A percentile compares a stretch with the other conserved stretches of the same genome.
These are phyloP conservation scores for Thinopyrum obtusiflorum DNA, from an alignment of 202 grass and related monocot species.

Conservation along the genomic window DNA sequence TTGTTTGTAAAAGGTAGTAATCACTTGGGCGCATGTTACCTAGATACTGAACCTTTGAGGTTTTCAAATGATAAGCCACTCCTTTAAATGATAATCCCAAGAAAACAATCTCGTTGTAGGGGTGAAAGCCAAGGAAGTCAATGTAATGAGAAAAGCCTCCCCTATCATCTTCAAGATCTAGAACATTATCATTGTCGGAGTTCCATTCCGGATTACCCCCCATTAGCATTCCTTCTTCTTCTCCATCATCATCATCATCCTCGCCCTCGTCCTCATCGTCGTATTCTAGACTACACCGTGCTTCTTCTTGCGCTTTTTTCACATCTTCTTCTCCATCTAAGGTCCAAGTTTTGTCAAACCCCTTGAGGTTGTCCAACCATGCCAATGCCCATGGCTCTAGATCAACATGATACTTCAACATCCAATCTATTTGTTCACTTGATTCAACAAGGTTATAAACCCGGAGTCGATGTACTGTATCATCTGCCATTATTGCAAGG, in stretches of 20 bases:
- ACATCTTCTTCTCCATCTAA: not conserved
- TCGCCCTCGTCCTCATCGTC: not conserved
- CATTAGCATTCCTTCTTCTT: not conserved
- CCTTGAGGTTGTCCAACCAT: not conserved
- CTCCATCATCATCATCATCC: not conserved
- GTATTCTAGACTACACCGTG: too few species aligned
- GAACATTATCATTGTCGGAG: slow-evolving; percentile 15
- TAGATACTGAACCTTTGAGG: not conserved
- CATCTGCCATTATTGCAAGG: not conserved
- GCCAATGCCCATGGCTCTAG: not conserved
- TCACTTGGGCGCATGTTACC: not conserved
- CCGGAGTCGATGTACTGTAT: not conserved
- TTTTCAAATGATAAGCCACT: slow-evolving; percentile 25
- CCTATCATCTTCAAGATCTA: not conserved
- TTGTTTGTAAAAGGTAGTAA: not conserved
- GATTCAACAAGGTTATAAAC: slow-evolving; percentile 1
- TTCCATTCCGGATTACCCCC: not conserved
- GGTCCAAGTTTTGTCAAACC: not conserved
- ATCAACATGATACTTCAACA: not conserved
- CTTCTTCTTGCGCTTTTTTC: too few species aligned
- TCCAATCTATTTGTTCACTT: not conserved
- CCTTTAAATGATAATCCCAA: not conserved
- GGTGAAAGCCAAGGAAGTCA: slow-evolving; percentile 14
- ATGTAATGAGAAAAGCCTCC: not conserved
- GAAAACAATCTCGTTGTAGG: slow-evolving; percentile 4